Conservation (phyloP, 2,329 filamentous ascomycete genomes). For the Pleurostoma richardsiae region DNA sequence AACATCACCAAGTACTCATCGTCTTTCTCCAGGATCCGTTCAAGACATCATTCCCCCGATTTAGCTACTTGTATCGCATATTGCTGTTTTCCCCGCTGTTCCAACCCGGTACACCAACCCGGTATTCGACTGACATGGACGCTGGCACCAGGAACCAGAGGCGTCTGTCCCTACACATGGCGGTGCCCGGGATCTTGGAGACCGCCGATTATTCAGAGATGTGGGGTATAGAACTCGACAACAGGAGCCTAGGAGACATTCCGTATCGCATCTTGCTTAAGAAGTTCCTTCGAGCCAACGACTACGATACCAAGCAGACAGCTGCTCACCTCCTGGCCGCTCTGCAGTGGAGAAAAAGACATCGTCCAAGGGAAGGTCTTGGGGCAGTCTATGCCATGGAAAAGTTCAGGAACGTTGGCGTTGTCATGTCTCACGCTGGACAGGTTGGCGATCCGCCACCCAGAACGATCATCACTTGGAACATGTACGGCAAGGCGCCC, state of each 20-base stretch:
- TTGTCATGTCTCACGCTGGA: neutral
- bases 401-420: conserved; percentile 1
- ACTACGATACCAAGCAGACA: neutral
- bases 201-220: neutral
- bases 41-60: no score
- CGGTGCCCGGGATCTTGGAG: neutral
- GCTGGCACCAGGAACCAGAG: neutral
- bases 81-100: no score
- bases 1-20: no score
- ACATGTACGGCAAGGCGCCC: neutral
- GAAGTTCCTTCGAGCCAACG: conserved; percentile 2
- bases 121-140: no score
- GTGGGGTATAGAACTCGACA: conserved; percentile 1
- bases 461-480: neutral
- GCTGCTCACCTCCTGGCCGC: neutral
- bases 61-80: no score
- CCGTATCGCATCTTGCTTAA: conserved; percentile 1
- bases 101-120: no score
- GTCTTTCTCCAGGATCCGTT: no score
- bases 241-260: neutral
- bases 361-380: neutral
- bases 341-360: neutral
- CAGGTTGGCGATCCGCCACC: neutral
- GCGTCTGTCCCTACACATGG: neutral
- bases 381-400: neutral